A percentile compares a stretch with the other conserved stretches of the same genome.
phyloP scores from a whole-genome alignment of 2,329 filamentous ascomycete genomes.

The Stemphylium vesicarium region DNA sequence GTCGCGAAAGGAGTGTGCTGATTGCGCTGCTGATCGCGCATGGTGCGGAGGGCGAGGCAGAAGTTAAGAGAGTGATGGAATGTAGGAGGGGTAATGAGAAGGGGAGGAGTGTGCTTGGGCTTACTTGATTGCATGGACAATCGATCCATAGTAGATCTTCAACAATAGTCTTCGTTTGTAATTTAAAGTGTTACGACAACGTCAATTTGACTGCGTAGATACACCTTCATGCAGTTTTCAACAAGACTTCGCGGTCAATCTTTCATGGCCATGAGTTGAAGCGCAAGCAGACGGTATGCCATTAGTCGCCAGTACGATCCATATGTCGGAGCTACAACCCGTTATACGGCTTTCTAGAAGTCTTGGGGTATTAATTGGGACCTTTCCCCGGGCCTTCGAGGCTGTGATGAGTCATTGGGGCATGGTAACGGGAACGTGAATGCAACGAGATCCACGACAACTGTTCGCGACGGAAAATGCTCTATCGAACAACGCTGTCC shows the following conservation, averaged over 20 bases:
- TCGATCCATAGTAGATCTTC: not conserved
- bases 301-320: too few relatives aligned
- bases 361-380: too few relatives aligned
- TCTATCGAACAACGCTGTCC: too few relatives aligned
- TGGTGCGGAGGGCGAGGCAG: slow-evolving; percentile 33
- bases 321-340: too few relatives aligned
- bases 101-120: slow-evolving; percentile 28
- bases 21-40: slow-evolving; percentile 37
- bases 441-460: too few relatives aligned
- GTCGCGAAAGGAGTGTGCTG: slow-evolving; percentile 36
- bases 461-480: too few relatives aligned
- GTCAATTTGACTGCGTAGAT: not conserved
- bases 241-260: not conserved
- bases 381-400: too few relatives aligned
- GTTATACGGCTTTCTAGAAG: too few relatives aligned
- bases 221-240: not conserved
- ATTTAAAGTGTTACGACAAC: not conserved
- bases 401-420: too few relatives aligned
- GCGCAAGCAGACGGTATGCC: too few relatives aligned
- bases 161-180: not conserved
- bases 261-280: not conserved
- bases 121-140: slow-evolving; percentile 10
- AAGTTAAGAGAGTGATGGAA: slow-evolving; percentile 21
- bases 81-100: slow-evolving; percentile 28
- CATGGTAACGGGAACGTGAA: too few relatives aligned